Conservation (phyloP, 352 stramenopile species). For the Globisporangium carolinianum region DNA sequence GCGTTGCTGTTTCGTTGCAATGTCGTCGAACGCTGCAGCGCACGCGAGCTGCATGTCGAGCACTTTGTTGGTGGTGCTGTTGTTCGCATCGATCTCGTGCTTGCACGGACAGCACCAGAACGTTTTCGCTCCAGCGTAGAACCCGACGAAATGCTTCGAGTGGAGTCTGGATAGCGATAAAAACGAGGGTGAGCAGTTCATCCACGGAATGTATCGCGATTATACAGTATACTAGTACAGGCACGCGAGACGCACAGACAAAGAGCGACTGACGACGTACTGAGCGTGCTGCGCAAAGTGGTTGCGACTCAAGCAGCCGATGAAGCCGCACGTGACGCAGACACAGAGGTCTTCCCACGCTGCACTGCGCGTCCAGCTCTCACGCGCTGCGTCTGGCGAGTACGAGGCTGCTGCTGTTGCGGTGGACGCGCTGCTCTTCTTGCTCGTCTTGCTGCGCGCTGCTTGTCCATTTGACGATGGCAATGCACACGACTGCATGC, state of each 20-base stretch:
- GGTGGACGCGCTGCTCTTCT: background rate
- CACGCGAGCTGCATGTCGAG: slow-evolving; percentile 33
- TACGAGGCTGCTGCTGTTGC: background rate
- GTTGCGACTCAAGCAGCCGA: slow-evolving; percentile 42
- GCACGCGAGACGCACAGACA: background rate
- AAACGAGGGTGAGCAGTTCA: background rate
- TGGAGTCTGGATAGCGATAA: slow-evolving; percentile 15
- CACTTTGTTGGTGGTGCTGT: slow-evolving; percentile 19
- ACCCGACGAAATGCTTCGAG: slow-evolving; percentile 54
- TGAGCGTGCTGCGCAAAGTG: slow-evolving; percentile 51
- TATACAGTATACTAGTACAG: background rate
- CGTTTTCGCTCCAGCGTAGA: slow-evolving; percentile 35
- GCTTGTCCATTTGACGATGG: background rate
- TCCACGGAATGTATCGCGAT: background rate
- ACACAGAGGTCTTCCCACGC: slow-evolving; percentile 36
- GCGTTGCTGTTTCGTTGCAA: slow-evolving; percentile 38
- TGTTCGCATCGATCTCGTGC: slow-evolving; percentile 29
- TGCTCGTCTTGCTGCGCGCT: background rate
- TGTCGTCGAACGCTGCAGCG: slow-evolving; percentile 32
- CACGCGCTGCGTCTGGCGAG: slow-evolving; percentile 7
- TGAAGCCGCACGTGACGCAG: slow-evolving; percentile 54
- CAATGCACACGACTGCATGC: background rate
- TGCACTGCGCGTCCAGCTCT: slow-evolving; percentile 25
- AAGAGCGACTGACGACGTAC: slow-evolving; percentile 11
- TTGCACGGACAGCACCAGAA: slow-evolving; percentile 57